Evolutionary conservation across 805 yeast species (phyloP).

Genomic region (Pichia scutulata): DNA sequence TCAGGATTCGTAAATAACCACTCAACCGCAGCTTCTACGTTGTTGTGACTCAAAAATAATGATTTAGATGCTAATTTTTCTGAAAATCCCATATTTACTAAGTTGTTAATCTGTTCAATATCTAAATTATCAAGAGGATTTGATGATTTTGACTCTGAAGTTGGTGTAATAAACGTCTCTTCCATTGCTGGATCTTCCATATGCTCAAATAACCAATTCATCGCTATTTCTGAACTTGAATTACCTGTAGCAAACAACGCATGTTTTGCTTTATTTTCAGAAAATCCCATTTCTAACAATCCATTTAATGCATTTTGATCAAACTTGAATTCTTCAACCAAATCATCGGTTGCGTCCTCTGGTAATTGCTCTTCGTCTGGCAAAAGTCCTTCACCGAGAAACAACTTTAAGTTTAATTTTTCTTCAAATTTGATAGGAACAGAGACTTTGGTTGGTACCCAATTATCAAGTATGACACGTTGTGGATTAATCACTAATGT

Average conservation of each 20-base stretch:
- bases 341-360: slow-evolving; percentile 24
- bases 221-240: slow-evolving; percentile 54
- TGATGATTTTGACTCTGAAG: not conserved
- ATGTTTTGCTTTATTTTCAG: slow-evolving; percentile 52
- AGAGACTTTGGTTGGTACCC: slow-evolving; percentile 82
- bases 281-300: slow-evolving; percentile 82
- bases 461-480: slow-evolving; percentile 74
- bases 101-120: slow-evolving; percentile 35
- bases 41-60: slow-evolving; percentile 46
- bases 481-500: slow-evolving; percentile 64
- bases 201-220: slow-evolving; percentile 86
- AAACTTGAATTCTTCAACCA: slow-evolving; percentile 29
- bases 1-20: slow-evolving; percentile 85
- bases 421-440: slow-evolving; percentile 53
- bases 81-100: slow-evolving; percentile 75
- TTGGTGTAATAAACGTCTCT: slow-evolving; percentile 40
- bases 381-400: slow-evolving; percentile 34
- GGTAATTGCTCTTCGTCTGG: slow-evolving; percentile 34
- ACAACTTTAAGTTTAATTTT: slow-evolving; percentile 36
- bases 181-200: slow-evolving; percentile 81
- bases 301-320: slow-evolving; percentile 46
- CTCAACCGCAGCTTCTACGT: slow-evolving; percentile 73
- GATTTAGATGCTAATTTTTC: slow-evolving; percentile 65
- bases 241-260: slow-evolving; percentile 75
- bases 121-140: not conserved